Evolutionary conservation across 768 basidiomycete species (phyloP).

Genomic region (Asterophora lycoperdoides): DNA sequence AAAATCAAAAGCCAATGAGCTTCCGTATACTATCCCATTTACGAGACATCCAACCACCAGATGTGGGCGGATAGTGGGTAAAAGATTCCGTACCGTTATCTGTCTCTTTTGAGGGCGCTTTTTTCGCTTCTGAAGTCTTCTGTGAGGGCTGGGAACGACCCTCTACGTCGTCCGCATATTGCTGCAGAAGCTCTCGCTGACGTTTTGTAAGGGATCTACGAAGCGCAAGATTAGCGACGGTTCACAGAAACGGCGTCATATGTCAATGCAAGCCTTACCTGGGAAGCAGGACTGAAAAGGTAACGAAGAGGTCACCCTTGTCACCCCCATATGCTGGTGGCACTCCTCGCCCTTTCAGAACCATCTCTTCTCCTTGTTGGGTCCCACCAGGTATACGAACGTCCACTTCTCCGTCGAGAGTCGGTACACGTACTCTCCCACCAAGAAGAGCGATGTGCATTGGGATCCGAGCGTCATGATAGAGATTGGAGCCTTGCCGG

Average conservation of each 20-base stretch:
- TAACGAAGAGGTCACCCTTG: conserved; percentile 84
- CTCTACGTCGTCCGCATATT: conserved; percentile 92
- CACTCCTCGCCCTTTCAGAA: conserved; percentile 84
- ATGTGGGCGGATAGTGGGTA: conserved; percentile 49
- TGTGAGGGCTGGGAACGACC: conserved; percentile 37
- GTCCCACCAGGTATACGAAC: conserved; percentile 90
- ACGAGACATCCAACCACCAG: conserved; percentile 67
- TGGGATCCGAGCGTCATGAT: conserved; percentile 87
- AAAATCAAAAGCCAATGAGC: conserved; percentile 68
- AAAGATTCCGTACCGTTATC: conserved; percentile 79
- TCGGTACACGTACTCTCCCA: conserved; percentile 87
- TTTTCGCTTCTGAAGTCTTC: conserved; percentile 16
- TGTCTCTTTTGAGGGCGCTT: conserved; percentile 16
- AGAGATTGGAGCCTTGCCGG: conserved; percentile 87
- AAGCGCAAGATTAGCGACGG: conserved; percentile 3
- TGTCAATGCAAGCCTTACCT: conserved; percentile 50
- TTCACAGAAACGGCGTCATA: not conserved
- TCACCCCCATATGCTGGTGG: conserved; percentile 52
- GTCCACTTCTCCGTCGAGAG: conserved; percentile 93
- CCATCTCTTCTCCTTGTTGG: conserved; percentile 97
- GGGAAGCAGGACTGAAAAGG: conserved; percentile 84
- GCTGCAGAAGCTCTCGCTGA: conserved; percentile 84
- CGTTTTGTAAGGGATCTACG: conserved; percentile 73
- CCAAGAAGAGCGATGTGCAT: conserved; percentile 91
- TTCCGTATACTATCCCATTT: conserved; percentile 62